Evolutionary conservation across 495 filamentous ascomycete genomes (phyloP).

Genomic region (Ascodesmis nigricans): DNA sequence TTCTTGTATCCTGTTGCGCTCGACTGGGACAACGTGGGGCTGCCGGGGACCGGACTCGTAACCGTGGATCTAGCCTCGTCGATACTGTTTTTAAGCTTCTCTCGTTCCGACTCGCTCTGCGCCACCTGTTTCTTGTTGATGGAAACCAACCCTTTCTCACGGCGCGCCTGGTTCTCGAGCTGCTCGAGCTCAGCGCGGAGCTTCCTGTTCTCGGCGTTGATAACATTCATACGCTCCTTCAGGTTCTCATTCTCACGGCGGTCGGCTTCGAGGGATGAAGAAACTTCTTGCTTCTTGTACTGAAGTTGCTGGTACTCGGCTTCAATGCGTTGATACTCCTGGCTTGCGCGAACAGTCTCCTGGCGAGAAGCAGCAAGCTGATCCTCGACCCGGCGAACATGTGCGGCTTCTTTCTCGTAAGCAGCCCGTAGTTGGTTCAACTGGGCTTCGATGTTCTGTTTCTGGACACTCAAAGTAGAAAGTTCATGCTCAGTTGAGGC

Average conservation of each 20-base stretch:
- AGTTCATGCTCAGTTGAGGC: slow-evolving; percentile 55
- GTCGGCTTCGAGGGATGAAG: slow-evolving; percentile 55
- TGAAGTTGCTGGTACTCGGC: slow-evolving; percentile 65
- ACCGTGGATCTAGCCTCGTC: slow-evolving; percentile 31
- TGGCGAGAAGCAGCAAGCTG: slow-evolving; percentile 50
- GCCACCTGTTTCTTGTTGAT: slow-evolving; percentile 95
- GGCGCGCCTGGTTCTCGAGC: slow-evolving; percentile 64
- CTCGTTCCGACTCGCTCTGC: slow-evolving; percentile 67
- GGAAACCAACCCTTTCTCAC: slow-evolving; percentile 84
- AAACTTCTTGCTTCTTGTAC: slow-evolving; percentile 56
- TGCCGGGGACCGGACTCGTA: slow-evolving; percentile 22
- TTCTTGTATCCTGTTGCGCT: slow-evolving; percentile 7
- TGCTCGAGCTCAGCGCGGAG: slow-evolving; percentile 80
- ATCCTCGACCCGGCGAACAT: slow-evolving; percentile 65
- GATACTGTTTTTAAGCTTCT: slow-evolving; percentile 60
- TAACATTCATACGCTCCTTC: slow-evolving; percentile 64
- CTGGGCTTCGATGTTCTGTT: slow-evolving; percentile 73
- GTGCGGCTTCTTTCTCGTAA: slow-evolving; percentile 81
- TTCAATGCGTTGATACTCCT: slow-evolving; percentile 62
- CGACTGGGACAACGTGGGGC: slow-evolving; percentile 15
- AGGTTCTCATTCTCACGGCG: slow-evolving; percentile 68
- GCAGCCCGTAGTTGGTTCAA: slow-evolving; percentile 60
- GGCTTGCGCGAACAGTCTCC: slow-evolving; percentile 61
- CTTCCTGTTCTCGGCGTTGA: slow-evolving; percentile 60
- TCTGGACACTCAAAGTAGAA: slow-evolving; percentile 56